Evolutionary conservation across 768 basidiomycete genomes (phyloP).

Genomic region (Galerina marginata): DNA sequence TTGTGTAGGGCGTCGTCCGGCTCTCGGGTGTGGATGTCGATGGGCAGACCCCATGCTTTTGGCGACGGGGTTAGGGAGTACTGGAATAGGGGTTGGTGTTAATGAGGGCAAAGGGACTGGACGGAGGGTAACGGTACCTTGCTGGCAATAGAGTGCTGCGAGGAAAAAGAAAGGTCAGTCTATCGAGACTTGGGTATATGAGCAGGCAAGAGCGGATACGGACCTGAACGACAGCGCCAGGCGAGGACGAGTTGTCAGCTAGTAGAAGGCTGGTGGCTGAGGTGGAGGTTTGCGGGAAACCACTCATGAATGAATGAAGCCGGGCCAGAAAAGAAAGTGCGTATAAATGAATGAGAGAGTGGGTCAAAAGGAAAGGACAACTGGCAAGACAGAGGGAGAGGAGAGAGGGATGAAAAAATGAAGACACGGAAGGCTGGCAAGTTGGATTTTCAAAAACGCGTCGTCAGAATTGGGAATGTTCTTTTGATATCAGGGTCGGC

Average conservation of each 20-base stretch:
- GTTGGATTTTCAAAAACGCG: neutral
- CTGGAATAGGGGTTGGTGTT: slow-evolving; percentile 14
- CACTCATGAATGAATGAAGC: neutral
- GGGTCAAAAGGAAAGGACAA: neutral
- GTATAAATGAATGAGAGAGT: neutral
- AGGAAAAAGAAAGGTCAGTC: too few relatives aligned
- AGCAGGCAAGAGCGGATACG: neutral
- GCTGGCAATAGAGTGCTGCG: neutral
- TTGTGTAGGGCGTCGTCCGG: slow-evolving; percentile 61
- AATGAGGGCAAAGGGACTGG: neutral
- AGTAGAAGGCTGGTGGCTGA: slow-evolving; percentile 13
- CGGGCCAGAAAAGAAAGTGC: neutral
- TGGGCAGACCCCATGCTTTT: slow-evolving; percentile 46
- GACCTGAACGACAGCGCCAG: neutral
- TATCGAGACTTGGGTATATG: too few relatives aligned
- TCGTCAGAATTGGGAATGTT: too few relatives aligned
- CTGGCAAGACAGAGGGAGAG: neutral
- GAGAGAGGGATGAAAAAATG: neutral
- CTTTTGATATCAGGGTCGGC: too few relatives aligned
- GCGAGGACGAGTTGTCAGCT: neutral
- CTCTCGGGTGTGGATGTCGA: slow-evolving; percentile 43
- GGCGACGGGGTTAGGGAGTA: slow-evolving; percentile 41
- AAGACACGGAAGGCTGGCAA: neutral
- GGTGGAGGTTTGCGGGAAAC: slow-evolving; percentile 4
- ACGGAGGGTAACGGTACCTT: neutral